Evolutionary conservation across 164 flowering plant species (phyloP).

Genomic region (Chimonanthus salicifolius): DNA sequence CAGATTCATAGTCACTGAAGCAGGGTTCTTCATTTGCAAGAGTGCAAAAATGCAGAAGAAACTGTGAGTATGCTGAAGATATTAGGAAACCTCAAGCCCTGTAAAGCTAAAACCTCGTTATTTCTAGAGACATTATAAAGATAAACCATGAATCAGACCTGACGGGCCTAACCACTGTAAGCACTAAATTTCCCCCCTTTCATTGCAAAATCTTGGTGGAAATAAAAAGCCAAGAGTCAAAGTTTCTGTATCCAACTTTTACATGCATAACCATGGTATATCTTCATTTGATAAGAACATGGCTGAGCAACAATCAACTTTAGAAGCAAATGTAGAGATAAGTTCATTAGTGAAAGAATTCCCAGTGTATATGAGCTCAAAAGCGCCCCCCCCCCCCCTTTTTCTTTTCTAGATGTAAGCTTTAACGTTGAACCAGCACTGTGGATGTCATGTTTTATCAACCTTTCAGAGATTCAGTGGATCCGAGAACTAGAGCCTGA

Average conservation of each 20-base stretch:
- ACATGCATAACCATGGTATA: too few relatives aligned
- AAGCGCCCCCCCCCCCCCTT: too few relatives aligned
- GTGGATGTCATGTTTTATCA: not conserved
- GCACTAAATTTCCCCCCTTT: too few relatives aligned
- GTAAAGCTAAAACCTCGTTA: not conserved
- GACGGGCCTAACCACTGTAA: too few relatives aligned
- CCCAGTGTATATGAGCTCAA: not conserved
- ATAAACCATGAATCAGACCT: too few relatives aligned
- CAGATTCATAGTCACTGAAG: constrained; percentile 13
- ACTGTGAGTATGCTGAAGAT: not conserved
- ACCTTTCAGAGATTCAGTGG: not conserved
- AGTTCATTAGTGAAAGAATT: not conserved
- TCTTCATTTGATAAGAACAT: too few relatives aligned
- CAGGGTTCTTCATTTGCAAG: constrained; percentile 33
- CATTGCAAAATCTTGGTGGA: too few relatives aligned
- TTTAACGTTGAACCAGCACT: not conserved
- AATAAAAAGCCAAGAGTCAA: too few relatives aligned
- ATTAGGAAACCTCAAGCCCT: not conserved
- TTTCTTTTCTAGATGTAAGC: too few relatives aligned
- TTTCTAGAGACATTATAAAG: too few relatives aligned
- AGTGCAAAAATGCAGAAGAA: not conserved
- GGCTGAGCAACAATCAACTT: too few relatives aligned
- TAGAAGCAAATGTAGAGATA: not conserved
- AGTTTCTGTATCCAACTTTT: too few relatives aligned
- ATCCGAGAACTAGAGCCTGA: not conserved